Evolutionary conservation across 2,329 filamentous ascomycete genomes (phyloP), one percentile per base, ranked within the genome.

Genomic region (Juglanconis sp.): DNA sequence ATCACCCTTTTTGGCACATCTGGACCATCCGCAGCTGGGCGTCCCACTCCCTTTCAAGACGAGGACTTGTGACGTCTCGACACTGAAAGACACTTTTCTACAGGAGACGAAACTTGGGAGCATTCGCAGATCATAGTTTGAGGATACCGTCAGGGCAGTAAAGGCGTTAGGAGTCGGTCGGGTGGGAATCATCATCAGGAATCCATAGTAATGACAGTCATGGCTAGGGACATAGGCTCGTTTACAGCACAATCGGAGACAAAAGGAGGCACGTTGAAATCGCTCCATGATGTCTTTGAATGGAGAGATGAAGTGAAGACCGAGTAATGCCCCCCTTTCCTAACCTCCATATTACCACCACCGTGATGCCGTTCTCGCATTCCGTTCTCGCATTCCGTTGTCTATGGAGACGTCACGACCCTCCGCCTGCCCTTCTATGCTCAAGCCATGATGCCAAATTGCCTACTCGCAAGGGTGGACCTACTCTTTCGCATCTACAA

Each of bases 401-500:
- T 58, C 44, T 61, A 58, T 40, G 32, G 46, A 53, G 17, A n/a
- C 40, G 36, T 53, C 17, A 30, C n/a, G 24, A 34, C 10, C 32
- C 24, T 53, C 38, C 15, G 36, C 40, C 49, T 36, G 24, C 34
- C n/a, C 49, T 24, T 32, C 15, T 44, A n/a, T 53, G 30, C 52
- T n/a, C 15, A 15, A 11, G 6, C 38, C 11, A 46, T 7, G n/a
- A 42, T 42, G 17, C 17, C 17, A 24, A 24, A 7, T 4, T 42
- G 38, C 38, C 38, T 42, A 4, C 9, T 13, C 5, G 42, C n/a
- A n/a, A n/a, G 1, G 8, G 42, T 4, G 8, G n/a, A 17, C 31
- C 56, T 59, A 74, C 55, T 69, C 70, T 38, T 71, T 64, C 9
- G 75, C 75, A 54, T 78, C 76, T 54, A 76, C 74, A 63, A 79